phyloP scores from a whole-genome alignment of 1,284 basidiomycete species.

The Trichosporon coremiiforme region DNA sequence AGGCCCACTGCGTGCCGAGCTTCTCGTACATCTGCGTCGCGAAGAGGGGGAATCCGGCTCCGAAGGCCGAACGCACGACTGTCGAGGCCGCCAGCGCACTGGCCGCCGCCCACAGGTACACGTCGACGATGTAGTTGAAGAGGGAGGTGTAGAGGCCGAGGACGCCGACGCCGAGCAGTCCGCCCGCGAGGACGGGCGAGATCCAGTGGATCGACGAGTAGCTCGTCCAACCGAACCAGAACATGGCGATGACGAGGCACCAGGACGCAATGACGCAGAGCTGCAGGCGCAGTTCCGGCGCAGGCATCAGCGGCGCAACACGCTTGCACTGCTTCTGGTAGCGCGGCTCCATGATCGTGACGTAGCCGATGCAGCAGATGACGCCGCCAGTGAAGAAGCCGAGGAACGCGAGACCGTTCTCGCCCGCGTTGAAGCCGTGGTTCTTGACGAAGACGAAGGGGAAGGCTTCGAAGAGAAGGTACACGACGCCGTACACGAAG shows the following conservation, averaged over 20 bases:
- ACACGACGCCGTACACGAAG: slow-evolving; percentile 55
- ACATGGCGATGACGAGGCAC: slow-evolving; percentile 54
- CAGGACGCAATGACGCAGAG: slow-evolving; percentile 55
- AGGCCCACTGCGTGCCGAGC: slow-evolving; percentile 56
- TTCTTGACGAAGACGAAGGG: slow-evolving; percentile 59
- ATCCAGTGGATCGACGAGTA: slow-evolving; percentile 57
- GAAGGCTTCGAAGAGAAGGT: slow-evolving; percentile 53
- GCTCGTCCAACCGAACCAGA: slow-evolving; percentile 58
- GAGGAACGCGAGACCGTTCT: slow-evolving; percentile 59
- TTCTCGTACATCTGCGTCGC: slow-evolving; percentile 60
- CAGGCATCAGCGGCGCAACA: slow-evolving; percentile 37
- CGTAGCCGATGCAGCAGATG: slow-evolving; percentile 37
- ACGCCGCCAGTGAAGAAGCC: slow-evolving; percentile 58
- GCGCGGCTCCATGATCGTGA: slow-evolving; percentile 37
- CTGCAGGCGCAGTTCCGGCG: slow-evolving; percentile 50
- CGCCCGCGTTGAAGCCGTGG: slow-evolving; percentile 59
- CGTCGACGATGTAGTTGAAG: slow-evolving; percentile 60
- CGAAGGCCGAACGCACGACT: slow-evolving; percentile 59
- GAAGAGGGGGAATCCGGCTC: slow-evolving; percentile 59
- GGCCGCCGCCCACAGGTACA: slow-evolving; percentile 60
- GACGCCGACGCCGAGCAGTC: slow-evolving; percentile 53
- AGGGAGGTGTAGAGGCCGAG: slow-evolving; percentile 64
- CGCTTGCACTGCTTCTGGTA: slow-evolving; percentile 40
- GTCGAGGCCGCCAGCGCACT: slow-evolving; percentile 60
- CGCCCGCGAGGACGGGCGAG: slow-evolving; percentile 57